A percentile compares a stretch with the other conserved stretches of the same genome.
phyloP scores from a whole-genome alignment of 208 protist species.

The Trichomonas vaginalis region DNA sequence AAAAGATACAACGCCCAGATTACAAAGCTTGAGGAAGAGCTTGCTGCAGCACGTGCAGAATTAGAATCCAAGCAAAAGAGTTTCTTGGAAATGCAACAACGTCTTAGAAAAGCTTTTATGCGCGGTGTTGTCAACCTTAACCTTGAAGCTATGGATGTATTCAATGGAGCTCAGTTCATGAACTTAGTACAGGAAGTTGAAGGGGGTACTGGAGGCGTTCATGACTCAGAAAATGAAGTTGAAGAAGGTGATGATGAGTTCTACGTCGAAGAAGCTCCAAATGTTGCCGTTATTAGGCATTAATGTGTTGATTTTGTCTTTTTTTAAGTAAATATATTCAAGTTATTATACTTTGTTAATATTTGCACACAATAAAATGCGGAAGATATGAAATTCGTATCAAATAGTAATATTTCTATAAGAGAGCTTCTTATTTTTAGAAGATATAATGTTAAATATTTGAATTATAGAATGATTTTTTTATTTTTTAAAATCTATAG shows the following conservation, averaged over 20 bases:
- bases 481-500: too few relatives aligned
- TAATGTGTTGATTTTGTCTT: too few relatives aligned
- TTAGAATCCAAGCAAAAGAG: neutral
- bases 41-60: neutral
- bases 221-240: neutral
- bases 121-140: neutral
- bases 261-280: neutral
- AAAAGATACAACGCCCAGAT: neutral
- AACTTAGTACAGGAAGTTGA: neutral
- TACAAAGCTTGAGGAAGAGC: neutral
- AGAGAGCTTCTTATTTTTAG: too few relatives aligned
- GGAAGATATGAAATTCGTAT: too few relatives aligned
- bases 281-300: neutral
- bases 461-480: too few relatives aligned
- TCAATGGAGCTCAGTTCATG: neutral
- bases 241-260: neutral
- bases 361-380: too few relatives aligned
- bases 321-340: too few relatives aligned
- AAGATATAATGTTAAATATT: too few relatives aligned
- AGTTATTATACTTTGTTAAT: too few relatives aligned
- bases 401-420: too few relatives aligned
- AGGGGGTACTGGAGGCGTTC: neutral
- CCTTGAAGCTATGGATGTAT: constrained; percentile 1
- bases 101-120: neutral
- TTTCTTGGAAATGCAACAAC: neutral